These are phyloP conservation scores for Nitzschia inconspicua DNA, from an alignment of 108 stramenopile genomes.

Conservation along the genomic window DNA sequence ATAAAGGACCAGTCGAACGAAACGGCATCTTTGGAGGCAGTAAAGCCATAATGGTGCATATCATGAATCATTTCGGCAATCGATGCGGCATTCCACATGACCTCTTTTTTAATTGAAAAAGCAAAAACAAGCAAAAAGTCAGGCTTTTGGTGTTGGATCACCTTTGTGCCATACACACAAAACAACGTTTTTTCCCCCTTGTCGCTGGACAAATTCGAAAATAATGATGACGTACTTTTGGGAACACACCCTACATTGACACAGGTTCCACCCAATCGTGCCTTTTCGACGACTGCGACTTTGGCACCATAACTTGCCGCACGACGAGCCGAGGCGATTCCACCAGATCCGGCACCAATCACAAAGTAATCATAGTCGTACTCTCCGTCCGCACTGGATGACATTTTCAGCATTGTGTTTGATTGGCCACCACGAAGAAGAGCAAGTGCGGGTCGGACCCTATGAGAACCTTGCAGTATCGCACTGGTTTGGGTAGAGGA, in stretches of 20 bases:
- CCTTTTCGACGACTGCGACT: conserved; percentile 80
- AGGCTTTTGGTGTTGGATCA: too few relatives aligned
- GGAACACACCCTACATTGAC: conserved; percentile 94
- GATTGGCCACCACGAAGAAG: too few relatives aligned
- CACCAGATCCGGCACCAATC: conserved; percentile 76
- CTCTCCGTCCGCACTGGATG: not conserved
- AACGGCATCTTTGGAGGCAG: conserved; percentile 15
- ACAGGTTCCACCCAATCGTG: conserved; percentile 90
- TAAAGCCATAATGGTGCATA: conserved; percentile 65
- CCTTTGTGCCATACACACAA: too few relatives aligned
- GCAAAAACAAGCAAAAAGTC: too few relatives aligned
- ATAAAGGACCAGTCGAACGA: conserved; percentile 75
- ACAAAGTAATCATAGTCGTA: conserved; percentile 69
- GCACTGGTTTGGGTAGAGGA: too few relatives aligned
- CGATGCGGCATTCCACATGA: conserved; percentile 86
- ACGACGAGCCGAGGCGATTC: conserved; percentile 67
- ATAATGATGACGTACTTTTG: too few relatives aligned
- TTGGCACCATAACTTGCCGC: conserved; percentile 84
- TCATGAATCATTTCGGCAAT: conserved; percentile 67
- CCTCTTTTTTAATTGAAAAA: too few relatives aligned
- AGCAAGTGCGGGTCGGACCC: too few relatives aligned
- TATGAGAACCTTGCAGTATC: too few relatives aligned
- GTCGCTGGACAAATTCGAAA: too few relatives aligned
- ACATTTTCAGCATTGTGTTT: not conserved
- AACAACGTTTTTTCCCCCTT: too few relatives aligned